phyloP scores from a whole-genome alignment of 148 eudicot genomes.

The Camellia sinensis region DNA sequence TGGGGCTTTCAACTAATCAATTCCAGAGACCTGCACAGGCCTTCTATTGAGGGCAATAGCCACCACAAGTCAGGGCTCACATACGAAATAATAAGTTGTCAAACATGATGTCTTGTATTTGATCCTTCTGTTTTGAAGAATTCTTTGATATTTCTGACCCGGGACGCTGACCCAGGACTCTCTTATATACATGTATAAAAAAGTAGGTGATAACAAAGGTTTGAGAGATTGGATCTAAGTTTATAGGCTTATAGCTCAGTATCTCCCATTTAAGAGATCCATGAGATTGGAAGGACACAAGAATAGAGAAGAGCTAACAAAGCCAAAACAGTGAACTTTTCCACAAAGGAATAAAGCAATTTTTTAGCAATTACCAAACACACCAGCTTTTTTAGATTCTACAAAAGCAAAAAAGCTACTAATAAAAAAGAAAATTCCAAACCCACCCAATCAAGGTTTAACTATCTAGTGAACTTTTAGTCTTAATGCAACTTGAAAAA shows the following conservation, averaged over 20 bases:
- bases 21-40: background rate
- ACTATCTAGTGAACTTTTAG: background rate
- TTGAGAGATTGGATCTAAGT: background rate
- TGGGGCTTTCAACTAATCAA: too few relatives aligned
- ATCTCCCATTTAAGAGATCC: background rate
- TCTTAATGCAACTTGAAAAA: background rate
- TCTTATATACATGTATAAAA: background rate
- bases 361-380: too few relatives aligned
- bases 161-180: background rate
- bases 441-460: background rate
- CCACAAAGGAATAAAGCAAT: too few relatives aligned
- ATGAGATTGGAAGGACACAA: background rate
- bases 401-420: too few relatives aligned
- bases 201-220: background rate
- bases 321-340: too few relatives aligned
- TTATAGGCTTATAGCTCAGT: background rate
- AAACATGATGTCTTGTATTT: background rate
- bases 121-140: background rate
- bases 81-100: too few relatives aligned
- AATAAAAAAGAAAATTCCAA: too few relatives aligned
- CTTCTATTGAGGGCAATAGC: background rate
- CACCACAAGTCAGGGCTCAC: background rate
- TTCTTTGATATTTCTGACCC: background rate
- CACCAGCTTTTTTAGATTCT: too few relatives aligned
- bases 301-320: too few relatives aligned